Percentiles rank a stretch among this genome's conserved stretches.
phyloP scores from a whole-genome alignment of 306 rosid species.

The Cicer cuneatum region DNA sequence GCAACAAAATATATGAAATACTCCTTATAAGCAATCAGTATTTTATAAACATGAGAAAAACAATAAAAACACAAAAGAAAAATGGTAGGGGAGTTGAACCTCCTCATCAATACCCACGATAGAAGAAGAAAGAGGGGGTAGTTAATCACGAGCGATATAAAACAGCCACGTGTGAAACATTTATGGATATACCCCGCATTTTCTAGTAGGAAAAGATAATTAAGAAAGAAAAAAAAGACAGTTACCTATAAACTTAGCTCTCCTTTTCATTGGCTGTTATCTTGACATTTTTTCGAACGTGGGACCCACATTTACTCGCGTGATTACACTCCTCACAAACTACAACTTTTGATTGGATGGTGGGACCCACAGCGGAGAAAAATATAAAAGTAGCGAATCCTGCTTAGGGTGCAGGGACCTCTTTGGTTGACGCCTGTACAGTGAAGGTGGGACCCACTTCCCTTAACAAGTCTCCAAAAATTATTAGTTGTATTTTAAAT shows the following conservation, averaged over 20 bases:
- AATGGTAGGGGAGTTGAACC: not conserved
- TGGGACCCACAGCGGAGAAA: conserved; percentile 38
- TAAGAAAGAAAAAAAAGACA: conserved; percentile 29
- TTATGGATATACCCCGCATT: conserved; percentile 67
- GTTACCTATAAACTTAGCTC: conserved; percentile 61
- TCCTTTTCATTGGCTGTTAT: conserved; percentile 64
- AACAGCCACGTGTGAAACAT: conserved; percentile 57
- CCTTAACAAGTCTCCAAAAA: conserved; percentile 17
- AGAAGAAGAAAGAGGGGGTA: conserved; percentile 34
- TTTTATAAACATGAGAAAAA: not conserved
- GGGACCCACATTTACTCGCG: conserved; percentile 64
- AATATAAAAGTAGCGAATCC: conserved; percentile 29
- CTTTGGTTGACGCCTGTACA: conserved; percentile 40
- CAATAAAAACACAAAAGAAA: not conserved
- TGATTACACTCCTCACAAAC: conserved; percentile 29
- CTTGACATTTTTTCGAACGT: conserved; percentile 65
- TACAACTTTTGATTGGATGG: not conserved
- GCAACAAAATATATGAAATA: too few species aligned
- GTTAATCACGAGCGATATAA: conserved; percentile 38
- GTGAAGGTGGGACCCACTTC: conserved; percentile 8
- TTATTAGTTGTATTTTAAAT: not conserved
- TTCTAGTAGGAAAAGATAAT: not conserved
- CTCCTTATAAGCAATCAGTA: too few species aligned
- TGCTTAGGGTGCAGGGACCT: conserved; percentile 32
- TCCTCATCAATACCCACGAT: not conserved